Percentiles rank a stretch among this genome's conserved stretches.
Evolutionary conservation across 345 rosid species (phyloP).

Genomic region (Eucalyptus virginea): DNA sequence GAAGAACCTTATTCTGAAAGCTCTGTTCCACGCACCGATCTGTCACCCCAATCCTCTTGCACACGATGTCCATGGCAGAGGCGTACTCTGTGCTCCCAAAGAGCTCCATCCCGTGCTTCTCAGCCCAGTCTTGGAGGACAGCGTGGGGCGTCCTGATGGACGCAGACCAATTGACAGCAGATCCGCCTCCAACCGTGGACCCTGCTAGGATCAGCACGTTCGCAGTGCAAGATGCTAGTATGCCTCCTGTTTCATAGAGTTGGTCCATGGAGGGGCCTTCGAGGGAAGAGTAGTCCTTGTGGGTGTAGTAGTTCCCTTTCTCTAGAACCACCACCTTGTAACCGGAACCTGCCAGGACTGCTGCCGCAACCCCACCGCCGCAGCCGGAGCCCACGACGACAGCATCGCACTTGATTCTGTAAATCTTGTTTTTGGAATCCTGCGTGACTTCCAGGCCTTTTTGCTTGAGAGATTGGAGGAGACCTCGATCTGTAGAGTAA

Average conservation of each 20-base stretch:
- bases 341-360: slow-evolving; percentile 65
- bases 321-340: slow-evolving; percentile 64
- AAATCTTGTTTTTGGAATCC: slow-evolving; percentile 6
- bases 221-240: slow-evolving; percentile 28
- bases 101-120: slow-evolving; percentile 24
- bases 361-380: slow-evolving; percentile 93
- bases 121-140: slow-evolving; percentile 67
- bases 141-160: slow-evolving; percentile 58
- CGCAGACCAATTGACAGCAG: slow-evolving; percentile 89
- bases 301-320: slow-evolving; percentile 66
- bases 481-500: slow-evolving; percentile 19
- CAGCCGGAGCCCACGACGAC: slow-evolving; percentile 81
- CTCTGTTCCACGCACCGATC: slow-evolving; percentile 43
- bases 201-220: slow-evolving; percentile 46
- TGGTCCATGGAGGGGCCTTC: slow-evolving; percentile 55
- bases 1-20: slow-evolving; percentile 64
- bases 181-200: slow-evolving; percentile 82
- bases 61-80: slow-evolving; percentile 60
- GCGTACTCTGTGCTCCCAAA: slow-evolving; percentile 35
- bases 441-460: slow-evolving; percentile 43
- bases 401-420: slow-evolving; percentile 63
- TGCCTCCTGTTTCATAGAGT: slow-evolving; percentile 62
- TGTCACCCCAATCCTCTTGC: slow-evolving; percentile 64
- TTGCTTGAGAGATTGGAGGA: slow-evolving; percentile 27
- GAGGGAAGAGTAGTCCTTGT: slow-evolving; percentile 34